Conservation (phyloP, 2,329 filamentous ascomycete species). For the Nannizzia gypsea region DNA sequence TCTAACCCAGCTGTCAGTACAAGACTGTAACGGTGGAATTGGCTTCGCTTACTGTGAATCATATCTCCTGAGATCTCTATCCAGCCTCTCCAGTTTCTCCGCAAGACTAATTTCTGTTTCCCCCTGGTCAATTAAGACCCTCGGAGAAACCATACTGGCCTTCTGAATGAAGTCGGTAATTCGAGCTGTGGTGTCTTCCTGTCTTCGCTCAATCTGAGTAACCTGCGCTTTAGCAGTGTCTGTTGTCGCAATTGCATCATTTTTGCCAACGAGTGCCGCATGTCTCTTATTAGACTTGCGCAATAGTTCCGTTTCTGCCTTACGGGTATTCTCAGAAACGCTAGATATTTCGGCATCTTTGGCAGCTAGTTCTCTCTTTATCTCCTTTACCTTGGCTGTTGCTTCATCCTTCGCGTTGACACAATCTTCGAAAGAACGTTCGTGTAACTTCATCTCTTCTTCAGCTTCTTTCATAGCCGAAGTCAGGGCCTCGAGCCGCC, state of each 20-base stretch:
- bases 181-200: conserved; percentile 35
- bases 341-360: conserved; percentile 25
- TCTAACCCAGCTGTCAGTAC: conserved; percentile 24
- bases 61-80: conserved; percentile 47
- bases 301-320: conserved; percentile 42
- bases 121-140: conserved; percentile 52
- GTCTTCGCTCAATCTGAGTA: conserved; percentile 36
- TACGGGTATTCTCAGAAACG: conserved; percentile 29
- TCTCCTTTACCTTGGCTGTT: conserved; percentile 27
- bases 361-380: conserved; percentile 25
- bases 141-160: conserved; percentile 44
- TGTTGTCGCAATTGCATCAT: conserved; percentile 43
- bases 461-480: conserved; percentile 47
- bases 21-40: conserved; percentile 17
- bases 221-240: conserved; percentile 40
- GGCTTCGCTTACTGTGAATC: conserved; percentile 35
- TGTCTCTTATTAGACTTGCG: conserved; percentile 40
- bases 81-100: conserved; percentile 40
- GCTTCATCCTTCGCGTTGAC: conserved; percentile 34
- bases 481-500: conserved; percentile 49
- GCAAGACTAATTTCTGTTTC: conserved; percentile 48
- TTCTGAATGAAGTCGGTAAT: conserved; percentile 46
- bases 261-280: conserved; percentile 50
- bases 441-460: conserved; percentile 33
- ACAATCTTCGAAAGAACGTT: conserved; percentile 40